Percentiles rank a stretch among this genome's conserved stretches.
Evolutionary conservation across 495 filamentous ascomycete species (phyloP).

Genomic region (Penicillium robsamsonii): DNA sequence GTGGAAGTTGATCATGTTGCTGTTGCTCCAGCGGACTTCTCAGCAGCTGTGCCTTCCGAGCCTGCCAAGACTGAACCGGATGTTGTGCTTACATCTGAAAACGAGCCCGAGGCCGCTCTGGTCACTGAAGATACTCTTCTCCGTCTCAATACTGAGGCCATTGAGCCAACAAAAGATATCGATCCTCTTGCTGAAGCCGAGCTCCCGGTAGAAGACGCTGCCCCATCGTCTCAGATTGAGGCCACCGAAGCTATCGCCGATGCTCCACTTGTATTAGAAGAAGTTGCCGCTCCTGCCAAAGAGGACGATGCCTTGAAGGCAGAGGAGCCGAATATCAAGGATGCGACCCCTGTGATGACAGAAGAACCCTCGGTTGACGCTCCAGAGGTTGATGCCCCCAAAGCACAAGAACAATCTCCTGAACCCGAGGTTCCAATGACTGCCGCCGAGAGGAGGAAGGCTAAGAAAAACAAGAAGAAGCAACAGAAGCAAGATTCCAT

Average conservation of each 20-base stretch:
- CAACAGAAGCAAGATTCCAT: constrained; percentile 15
- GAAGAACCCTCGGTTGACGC: background rate
- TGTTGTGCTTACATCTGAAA: background rate
- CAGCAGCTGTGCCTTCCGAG: background rate
- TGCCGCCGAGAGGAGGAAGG: constrained; percentile 12
- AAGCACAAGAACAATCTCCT: constrained; percentile 2
- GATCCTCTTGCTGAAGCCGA: constrained; percentile 1
- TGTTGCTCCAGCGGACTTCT: background rate
- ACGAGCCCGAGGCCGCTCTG: background rate
- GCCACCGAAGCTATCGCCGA: background rate
- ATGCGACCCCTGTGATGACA: background rate
- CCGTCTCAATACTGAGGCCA: constrained; percentile 3
- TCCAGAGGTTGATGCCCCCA: background rate
- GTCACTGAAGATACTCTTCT: background rate
- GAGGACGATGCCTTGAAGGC: background rate
- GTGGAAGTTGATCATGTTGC: background rate
- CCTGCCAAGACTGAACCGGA: constrained; percentile 4
- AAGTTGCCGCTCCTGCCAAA: background rate
- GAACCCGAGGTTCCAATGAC: constrained; percentile 8
- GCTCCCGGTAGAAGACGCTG: background rate
- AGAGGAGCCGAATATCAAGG: background rate
- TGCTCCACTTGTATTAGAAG: constrained; percentile 2
- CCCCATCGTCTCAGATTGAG: background rate
- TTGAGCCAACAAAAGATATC: background rate
- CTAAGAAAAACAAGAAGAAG: constrained; percentile 19